These are phyloP conservation scores for Baorangia bicolor DNA, from an alignment of 768 basidiomycete species.

Conservation along the genomic window DNA sequence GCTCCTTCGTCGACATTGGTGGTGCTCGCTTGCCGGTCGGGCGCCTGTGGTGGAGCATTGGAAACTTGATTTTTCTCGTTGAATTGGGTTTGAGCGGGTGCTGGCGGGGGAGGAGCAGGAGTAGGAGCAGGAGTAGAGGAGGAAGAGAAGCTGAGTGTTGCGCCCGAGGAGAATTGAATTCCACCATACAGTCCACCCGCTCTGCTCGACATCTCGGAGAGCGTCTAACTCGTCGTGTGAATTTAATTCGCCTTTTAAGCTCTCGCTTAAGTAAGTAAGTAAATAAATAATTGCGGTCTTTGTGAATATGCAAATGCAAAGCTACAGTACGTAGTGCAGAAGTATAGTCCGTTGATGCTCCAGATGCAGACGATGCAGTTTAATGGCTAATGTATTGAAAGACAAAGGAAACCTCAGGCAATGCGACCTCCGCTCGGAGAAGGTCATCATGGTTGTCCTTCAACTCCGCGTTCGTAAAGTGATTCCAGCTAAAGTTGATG, in stretches of 20 bases:
- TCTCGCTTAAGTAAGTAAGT: background rate
- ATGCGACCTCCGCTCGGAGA: slow-evolving; percentile 82
- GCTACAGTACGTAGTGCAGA: background rate
- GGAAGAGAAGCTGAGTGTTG: slow-evolving; percentile 48
- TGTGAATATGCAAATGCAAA: background rate
- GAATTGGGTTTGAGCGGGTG: slow-evolving; percentile 20
- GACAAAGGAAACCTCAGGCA: slow-evolving; percentile 87
- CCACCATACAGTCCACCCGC: slow-evolving; percentile 86
- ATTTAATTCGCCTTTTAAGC: background rate
- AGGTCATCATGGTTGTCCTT: slow-evolving; percentile 94
- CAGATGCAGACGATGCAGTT: background rate
- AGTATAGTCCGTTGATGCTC: slow-evolving; percentile 12
- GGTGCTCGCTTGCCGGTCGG: slow-evolving; percentile 27
- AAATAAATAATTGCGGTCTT: background rate
- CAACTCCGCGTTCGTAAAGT: slow-evolving; percentile 87
- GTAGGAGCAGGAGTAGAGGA: slow-evolving; percentile 37
- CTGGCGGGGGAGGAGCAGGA: slow-evolving; percentile 25
- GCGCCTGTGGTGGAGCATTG: slow-evolving; percentile 21
- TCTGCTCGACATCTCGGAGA: slow-evolving; percentile 63
- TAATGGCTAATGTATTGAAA: slow-evolving; percentile 96
- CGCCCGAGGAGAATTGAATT: slow-evolving; percentile 76
- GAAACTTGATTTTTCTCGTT: slow-evolving; percentile 20
- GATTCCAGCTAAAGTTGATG: slow-evolving; percentile 78
- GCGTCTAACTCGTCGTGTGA: slow-evolving; percentile 21
- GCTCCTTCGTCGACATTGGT: slow-evolving; percentile 27